Base-by-base conservation (phyloP, 805 yeast species). In the Myxozyma nipponensis region DNA sequence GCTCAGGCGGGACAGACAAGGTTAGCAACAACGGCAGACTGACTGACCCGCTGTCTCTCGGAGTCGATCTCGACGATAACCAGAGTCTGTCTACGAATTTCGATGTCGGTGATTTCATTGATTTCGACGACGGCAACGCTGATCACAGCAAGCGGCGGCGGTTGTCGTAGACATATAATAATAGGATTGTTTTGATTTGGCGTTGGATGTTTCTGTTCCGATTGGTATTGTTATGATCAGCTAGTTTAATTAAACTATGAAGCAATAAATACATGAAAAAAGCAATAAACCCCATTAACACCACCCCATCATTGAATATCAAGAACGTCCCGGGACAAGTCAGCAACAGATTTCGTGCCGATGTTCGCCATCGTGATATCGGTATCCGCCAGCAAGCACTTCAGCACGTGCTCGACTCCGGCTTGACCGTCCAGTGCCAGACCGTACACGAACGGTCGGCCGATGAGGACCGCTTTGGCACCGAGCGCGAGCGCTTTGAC, bases 401-500 rank as follows among this genome's bases (percentile, higher is more conserved):
- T 23, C 30, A 57, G 21, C 3, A 57, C 60, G 46, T 57, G 61
- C 40, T 50, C 44, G 15, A 80, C 83, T 30, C 87, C 87, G 4
- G 71, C 78, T 55, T 77, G 81, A 3, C 87, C 86, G 53, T 78
- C 82, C 0, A 81, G 71, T 5, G 82, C 73, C 73, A 79, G 76
- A 34, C 83, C 83, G 58, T 79, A 81, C 7, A 80, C 63, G 58
- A 78, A 77, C 1, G 84, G 83, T 54, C 85, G 69, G 2, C 86
- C 84, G 24, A 82, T 62, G 0, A 85, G 83, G 2, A 70, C 73
- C 6, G 80, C 81, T 34, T 73, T 76, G 13, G 85, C 86, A 5
- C 86, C 86, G 2, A 81, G 67, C 44, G 82, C 77, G 7, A 82
- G 61, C 0, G 86, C 85, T 53, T 81, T 82, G 21, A 81, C 58